phyloP scores from a whole-genome alignment of 208 protist species.

The Crithidia bombi region DNA sequence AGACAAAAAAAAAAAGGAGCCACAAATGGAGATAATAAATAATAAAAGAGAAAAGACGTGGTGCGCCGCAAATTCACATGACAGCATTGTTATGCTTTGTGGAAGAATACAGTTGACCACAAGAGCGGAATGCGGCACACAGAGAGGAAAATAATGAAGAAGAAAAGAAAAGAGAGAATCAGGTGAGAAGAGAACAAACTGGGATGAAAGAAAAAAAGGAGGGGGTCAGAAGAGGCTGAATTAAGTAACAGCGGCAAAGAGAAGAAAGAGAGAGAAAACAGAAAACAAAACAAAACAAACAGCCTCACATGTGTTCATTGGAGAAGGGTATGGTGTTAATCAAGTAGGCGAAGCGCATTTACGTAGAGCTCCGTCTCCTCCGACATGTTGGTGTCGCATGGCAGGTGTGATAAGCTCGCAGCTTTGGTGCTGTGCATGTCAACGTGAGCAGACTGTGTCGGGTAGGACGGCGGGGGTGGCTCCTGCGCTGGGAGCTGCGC shows the following conservation, averaged over 20 bases:
- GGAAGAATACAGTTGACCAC: background rate
- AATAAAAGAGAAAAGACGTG: conserved; percentile 17
- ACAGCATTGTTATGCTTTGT: conserved; percentile 3
- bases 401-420: background rate
- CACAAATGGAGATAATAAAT: conserved; percentile 8
- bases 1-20: background rate
- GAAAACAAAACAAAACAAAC: background rate
- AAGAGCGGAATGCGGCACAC: background rate
- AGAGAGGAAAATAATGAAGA: conserved; percentile 16
- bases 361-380: conserved; percentile 9
- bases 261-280: conserved; percentile 15
- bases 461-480: conserved; percentile 4
- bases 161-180: conserved; percentile 14
- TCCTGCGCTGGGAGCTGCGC: background rate
- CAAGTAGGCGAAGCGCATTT: conserved; percentile 15
- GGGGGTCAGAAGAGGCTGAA: too few species aligned
- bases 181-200: background rate
- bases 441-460: background rate
- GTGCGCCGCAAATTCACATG: conserved; percentile 15
- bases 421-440: background rate
- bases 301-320: background rate
- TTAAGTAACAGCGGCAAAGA: too few species aligned
- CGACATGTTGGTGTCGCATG: background rate
- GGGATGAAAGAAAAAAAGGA: conserved; percentile 4
- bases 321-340: too few species aligned